Percentiles rank a stretch among this genome's conserved stretches.
phyloP scores from a whole-genome alignment of 371 early-diverging fungal genomes.

The Mucor piriformis region DNA sequence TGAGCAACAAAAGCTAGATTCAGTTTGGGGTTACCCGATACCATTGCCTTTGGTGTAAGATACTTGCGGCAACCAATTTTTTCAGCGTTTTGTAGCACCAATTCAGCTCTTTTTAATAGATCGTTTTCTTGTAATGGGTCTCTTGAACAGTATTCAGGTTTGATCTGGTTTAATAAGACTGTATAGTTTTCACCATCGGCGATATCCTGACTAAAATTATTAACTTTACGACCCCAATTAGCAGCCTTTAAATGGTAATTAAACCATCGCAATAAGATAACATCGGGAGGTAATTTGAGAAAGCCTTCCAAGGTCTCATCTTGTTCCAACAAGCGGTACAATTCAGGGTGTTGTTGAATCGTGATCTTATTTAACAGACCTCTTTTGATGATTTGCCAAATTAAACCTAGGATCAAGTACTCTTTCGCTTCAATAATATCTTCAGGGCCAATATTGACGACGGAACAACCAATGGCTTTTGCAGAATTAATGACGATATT shows the following conservation, averaged over 20 bases:
- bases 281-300: constrained; percentile 86
- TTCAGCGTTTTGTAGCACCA: constrained; percentile 82
- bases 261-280: constrained; percentile 93
- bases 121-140: constrained; percentile 78
- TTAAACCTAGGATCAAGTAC: constrained; percentile 88
- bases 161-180: constrained; percentile 84
- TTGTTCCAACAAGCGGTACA: constrained; percentile 87
- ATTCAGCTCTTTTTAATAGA: constrained; percentile 79
- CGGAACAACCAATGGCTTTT: constrained; percentile 93
- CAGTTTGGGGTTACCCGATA: constrained; percentile 88
- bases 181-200: constrained; percentile 92
- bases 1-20: constrained; percentile 93
- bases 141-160: constrained; percentile 74
- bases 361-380: constrained; percentile 90
- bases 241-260: constrained; percentile 94
- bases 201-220: constrained; percentile 86
- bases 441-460: constrained; percentile 92
- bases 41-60: constrained; percentile 85
- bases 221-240: constrained; percentile 72
- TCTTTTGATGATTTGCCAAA: constrained; percentile 97
- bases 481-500: constrained; percentile 94
- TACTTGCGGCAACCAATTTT: constrained; percentile 88
- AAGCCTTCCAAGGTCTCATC: constrained; percentile 90
- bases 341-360: constrained; percentile 92
- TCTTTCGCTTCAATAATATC: constrained; percentile 92